Evolutionary conservation across 257 asterid genomes (phyloP), one percentile per base, ranked within the genome.

Genomic region (Lithospermum erythrorhizon): DNA sequence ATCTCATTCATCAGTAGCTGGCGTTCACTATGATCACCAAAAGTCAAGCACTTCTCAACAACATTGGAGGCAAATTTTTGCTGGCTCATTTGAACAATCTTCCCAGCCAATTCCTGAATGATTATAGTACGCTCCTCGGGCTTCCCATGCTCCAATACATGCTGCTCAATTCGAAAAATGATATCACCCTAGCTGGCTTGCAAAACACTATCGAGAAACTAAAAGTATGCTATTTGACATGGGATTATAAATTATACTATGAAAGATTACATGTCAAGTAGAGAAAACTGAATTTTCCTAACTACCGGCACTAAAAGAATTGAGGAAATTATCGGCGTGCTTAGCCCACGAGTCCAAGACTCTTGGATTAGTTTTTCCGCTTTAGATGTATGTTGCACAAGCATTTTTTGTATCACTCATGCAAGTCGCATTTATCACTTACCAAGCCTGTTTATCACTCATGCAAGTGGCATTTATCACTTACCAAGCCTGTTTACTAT

Each of bases 81-180:
- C 61, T 72, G 76, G 68, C 76, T 72, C 76, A 72, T 72, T 19
- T 56, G 72, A 55, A 72, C 72, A 3, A 72, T 72, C 65, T 62
- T 72, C 57, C 76, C 76, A 49, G 76, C 76, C 37, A 72, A 51
- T 58, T 72, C 76, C 61, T 66, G 65, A 51, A 72, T 72, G 6
- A 72, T 72, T n/a, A 64, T 56, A 51, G 76, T 55, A 17, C 72
- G 68, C 65, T 72, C 75, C n/a, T 70, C 64, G 13, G 70, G 75
- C 64, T 65, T 65, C 48, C 75, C 75, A 2, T 70, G 75, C 71
- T 70, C 75, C 67, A 70, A 51, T 20, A 70, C 60, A 56, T 56
- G 60, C 60, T 56, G 60, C 29, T 22, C 60, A 56, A 56, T 23
- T 10, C 21, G 11, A 30, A 22, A 19, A 15, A 15, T 9, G 14